phyloP scores from a whole-genome alignment of 1,139 yeast genomes.

The Sugiyamaella novakii region DNA sequence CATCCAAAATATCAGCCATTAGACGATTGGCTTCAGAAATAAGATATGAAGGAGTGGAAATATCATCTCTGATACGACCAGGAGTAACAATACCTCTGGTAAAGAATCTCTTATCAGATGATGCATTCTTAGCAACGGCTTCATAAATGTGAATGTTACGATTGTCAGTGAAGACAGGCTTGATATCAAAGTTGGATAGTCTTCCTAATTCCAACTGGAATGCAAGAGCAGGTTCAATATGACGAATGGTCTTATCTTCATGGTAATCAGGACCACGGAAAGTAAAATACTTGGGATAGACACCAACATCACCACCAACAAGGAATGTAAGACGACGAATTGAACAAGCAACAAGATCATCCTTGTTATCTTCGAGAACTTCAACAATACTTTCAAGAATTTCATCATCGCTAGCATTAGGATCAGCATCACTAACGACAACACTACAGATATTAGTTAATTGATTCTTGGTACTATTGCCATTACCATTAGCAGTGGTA shows the following conservation, averaged over 20 bases:
- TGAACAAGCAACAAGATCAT: conserved; percentile 67
- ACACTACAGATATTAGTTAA: conserved; percentile 81
- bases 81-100: conserved; percentile 97
- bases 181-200: conserved; percentile 89
- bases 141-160: conserved; percentile 97
- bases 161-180: conserved; percentile 94
- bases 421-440: conserved; percentile 71
- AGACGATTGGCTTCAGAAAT: conserved; percentile 95
- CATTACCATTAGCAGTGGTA: conserved; percentile 33
- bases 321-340: conserved; percentile 93
- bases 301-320: conserved; percentile 77
- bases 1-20: conserved; percentile 93
- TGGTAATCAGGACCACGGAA: conserved; percentile 83
- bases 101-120: conserved; percentile 92
- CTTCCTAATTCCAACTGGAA: conserved; percentile 95
- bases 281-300: conserved; percentile 93
- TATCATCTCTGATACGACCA: conserved; percentile 89
- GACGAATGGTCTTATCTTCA: conserved; percentile 87
- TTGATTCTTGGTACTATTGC: conserved; percentile 38
- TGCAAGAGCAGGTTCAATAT: conserved; percentile 97
- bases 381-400: conserved; percentile 64
- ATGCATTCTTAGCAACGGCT: conserved; percentile 91
- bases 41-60: conserved; percentile 88
- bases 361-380: conserved; percentile 66
- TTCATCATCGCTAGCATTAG: conserved; percentile 71